Conservation (phyloP, 805 yeast genomes). For the Candida dajiaensis region DNA sequence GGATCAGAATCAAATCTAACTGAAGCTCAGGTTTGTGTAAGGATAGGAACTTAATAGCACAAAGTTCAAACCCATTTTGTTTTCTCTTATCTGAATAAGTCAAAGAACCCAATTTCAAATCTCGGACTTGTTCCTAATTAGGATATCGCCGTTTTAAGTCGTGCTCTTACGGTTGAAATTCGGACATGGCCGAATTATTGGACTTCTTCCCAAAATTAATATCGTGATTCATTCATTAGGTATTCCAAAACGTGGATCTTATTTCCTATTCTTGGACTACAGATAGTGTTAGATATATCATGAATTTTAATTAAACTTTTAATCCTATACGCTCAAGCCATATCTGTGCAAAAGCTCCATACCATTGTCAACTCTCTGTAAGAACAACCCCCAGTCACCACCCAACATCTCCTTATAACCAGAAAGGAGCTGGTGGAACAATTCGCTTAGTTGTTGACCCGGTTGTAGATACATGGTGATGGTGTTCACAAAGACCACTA, state of each 20-base stretch:
- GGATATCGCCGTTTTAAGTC: neutral
- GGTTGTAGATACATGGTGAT: constrained; percentile 52
- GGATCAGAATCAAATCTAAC: too few species aligned
- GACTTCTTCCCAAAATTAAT: too few species aligned
- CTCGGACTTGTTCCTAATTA: neutral
- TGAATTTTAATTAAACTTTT: too few species aligned
- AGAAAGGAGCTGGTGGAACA: constrained; percentile 38
- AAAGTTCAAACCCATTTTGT: too few species aligned
- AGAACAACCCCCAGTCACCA: constrained; percentile 24
- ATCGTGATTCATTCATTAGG: too few species aligned
- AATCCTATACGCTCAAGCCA: constrained; percentile 2
- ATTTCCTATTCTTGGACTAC: too few species aligned
- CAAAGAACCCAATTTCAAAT: too few species aligned
- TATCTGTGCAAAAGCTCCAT: constrained; percentile 15
- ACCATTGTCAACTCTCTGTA: constrained; percentile 17
- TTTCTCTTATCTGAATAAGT: neutral
- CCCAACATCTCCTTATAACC: constrained; percentile 47
- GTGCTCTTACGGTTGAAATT: neutral
- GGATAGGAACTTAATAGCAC: neutral
- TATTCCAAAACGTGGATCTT: too few species aligned
- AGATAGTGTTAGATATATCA: too few species aligned
- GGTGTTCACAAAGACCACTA: constrained; percentile 52
- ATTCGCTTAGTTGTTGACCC: constrained; percentile 35
- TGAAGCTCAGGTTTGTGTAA: neutral
- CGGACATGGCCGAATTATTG: neutral